Evolutionary conservation across 352 stramenopile genomes (phyloP).

Genomic region (Phytophthora cryptogea): DNA sequence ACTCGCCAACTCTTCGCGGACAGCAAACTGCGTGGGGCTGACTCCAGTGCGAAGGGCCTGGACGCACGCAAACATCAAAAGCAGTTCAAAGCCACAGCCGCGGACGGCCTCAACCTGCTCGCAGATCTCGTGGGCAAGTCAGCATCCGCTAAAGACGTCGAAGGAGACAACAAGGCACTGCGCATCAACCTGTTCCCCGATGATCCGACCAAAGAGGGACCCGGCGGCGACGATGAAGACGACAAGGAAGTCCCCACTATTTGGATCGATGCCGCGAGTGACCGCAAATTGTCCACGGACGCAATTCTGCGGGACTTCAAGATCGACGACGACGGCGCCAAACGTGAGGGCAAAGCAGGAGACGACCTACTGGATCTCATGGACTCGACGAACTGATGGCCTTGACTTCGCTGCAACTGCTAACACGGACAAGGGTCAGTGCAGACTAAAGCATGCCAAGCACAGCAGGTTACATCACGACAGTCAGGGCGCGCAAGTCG

Average conservation of each 20-base stretch:
- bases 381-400: conserved; percentile 63
- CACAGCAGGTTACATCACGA: not conserved
- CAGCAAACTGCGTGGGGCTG: conserved; percentile 48
- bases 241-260: conserved; percentile 74
- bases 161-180: conserved; percentile 63
- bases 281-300: conserved; percentile 60
- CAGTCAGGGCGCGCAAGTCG: not conserved
- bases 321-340: conserved; percentile 47
- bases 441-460: not conserved
- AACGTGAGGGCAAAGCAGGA: conserved; percentile 49
- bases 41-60: conserved; percentile 30
- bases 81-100: conserved; percentile 75
- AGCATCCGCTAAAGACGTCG: conserved; percentile 46
- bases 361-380: conserved; percentile 90
- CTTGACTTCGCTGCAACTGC: not conserved
- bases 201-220: conserved; percentile 38
- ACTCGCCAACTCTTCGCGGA: conserved; percentile 67
- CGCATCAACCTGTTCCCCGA: conserved; percentile 84
- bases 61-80: conserved; percentile 52
- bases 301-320: conserved; percentile 68
- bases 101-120: conserved; percentile 86
- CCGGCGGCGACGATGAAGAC: conserved; percentile 57
- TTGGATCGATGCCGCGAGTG: conserved; percentile 80
- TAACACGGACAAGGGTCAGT: not conserved
- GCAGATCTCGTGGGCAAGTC: conserved; percentile 77